Base-by-base conservation (phyloP, 495 filamentous ascomycete species). In the Choiromyces venosus region DNA sequence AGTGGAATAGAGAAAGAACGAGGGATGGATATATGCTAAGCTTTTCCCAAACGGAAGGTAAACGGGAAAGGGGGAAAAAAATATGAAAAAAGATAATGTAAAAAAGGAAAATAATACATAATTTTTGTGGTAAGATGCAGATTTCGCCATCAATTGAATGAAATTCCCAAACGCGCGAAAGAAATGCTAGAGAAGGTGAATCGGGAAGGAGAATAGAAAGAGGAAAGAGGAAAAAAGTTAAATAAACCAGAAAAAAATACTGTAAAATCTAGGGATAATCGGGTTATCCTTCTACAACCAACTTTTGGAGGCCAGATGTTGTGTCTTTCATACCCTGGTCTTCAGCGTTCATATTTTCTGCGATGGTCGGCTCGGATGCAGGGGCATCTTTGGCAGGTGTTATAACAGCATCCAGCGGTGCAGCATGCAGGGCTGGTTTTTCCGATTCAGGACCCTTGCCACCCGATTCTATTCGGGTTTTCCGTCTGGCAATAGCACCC, bases 401-500 rank as follows among this genome's bases (percentile, higher is more conserved):
- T 61, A 77, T 78, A 35, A 91, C 85, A 33, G 85, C 85, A 77
- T 93, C 90, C 68, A 96, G 80, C 9, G 92, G 90, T 40, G 90
- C 92, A 18, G 91, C 87, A 79, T 96, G 92, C 65, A 96, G 84
- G 16, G 92, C 92, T 8, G 92, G 92, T 72, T 90, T 89, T 56
- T 85, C 81, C 36, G 78, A 78, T 68, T 84, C 82, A 61, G 85
- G 83, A 9, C 82, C 81, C 73, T 85, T 86, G 29, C 77, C 76
- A n/a, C 77, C 74, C 37, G 72, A 71, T 64, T 77, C 74, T 52
- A 83, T 78, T n/a, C 88, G 89, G 5, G 82, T 85, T 72, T 83
- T 82, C 74, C 89, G 90, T 39, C 85, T 84, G 69, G 89, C 86
- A 56, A 94, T 83, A 52, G 92, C 92, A 12, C 85, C 85, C n/a